Evolutionary conservation across 2,329 filamentous ascomycete species (phyloP).

Genomic region (Colletotrichum sp.): DNA sequence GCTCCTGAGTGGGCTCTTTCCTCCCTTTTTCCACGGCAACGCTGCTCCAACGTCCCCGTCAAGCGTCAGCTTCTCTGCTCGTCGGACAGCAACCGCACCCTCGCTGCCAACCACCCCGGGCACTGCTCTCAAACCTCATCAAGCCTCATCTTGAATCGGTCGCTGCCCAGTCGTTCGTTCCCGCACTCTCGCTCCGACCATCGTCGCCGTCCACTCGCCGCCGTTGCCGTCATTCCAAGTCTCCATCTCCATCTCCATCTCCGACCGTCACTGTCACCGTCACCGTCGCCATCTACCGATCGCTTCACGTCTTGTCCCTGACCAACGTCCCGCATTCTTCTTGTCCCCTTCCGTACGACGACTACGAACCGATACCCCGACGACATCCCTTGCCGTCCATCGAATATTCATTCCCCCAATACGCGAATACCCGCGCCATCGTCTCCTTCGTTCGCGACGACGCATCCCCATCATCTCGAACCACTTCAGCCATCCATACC

Average conservation of each 20-base stretch:
- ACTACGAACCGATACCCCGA: not conserved
- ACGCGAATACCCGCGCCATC: not conserved
- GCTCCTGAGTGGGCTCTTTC: constrained; percentile 10
- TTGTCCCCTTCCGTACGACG: not conserved
- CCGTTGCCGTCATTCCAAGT: not conserved
- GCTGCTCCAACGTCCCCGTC: constrained; percentile 13
- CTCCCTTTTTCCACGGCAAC: constrained; percentile 30
- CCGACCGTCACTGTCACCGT: not conserved
- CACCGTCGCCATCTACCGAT: constrained; percentile 4
- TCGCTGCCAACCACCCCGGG: constrained; percentile 4
- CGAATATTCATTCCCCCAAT: not conserved
- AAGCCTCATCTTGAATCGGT: not conserved
- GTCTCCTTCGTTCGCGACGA: not conserved
- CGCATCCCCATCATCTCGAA: not conserved
- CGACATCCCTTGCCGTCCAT: not conserved
- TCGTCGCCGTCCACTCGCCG: not conserved
- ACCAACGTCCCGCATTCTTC: not conserved
- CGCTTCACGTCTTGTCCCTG: not conserved
- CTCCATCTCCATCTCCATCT: not conserved
- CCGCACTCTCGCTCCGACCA: constrained; percentile 18
- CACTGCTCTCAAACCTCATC: constrained; percentile 15
- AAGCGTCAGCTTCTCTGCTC: not conserved
- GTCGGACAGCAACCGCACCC: constrained; percentile 20
- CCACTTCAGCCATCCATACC: not conserved
- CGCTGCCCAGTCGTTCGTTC: constrained; percentile 13